Evolutionary conservation across 352 stramenopile genomes (phyloP).

Genomic region (Phytophthora fragariae): DNA sequence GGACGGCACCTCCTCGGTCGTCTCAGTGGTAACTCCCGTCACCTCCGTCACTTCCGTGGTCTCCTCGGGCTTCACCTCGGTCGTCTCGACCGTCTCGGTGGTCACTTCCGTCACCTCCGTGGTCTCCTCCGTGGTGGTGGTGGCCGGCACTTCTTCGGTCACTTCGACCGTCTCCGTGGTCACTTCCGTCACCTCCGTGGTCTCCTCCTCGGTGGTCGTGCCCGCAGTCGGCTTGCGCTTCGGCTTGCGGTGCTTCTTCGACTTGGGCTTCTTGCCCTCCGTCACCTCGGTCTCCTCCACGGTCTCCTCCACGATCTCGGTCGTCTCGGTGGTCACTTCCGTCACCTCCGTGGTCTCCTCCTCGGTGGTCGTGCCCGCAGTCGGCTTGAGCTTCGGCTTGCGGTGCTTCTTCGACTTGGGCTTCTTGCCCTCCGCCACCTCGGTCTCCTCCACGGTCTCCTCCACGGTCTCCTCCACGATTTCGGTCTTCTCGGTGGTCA

Average conservation of each 20-base stretch:
- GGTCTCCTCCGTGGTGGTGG: too few species aligned
- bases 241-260: conserved; percentile 2
- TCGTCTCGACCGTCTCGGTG: too few species aligned
- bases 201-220: too few species aligned
- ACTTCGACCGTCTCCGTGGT: not conserved
- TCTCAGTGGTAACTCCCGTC: not conserved
- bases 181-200: too few species aligned
- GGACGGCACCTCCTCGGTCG: not conserved
- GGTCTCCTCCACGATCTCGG: conserved; percentile 4
- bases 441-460: not conserved
- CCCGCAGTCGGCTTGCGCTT: conserved; percentile 1
- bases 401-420: too few species aligned
- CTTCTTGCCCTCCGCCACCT: too few species aligned
- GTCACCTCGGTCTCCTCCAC: conserved; percentile 8
- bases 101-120: too few species aligned
- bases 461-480: not conserved
- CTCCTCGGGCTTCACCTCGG: too few species aligned
- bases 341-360: too few species aligned
- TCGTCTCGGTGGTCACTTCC: not conserved
- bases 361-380: too few species aligned
- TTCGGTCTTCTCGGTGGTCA: conserved; percentile 21
- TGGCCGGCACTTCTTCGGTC: not conserved
- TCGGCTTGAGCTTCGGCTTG: too few species aligned
- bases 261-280: conserved; percentile 11
- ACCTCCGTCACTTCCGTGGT: too few species aligned